Conservation (phyloP, 2,329 filamentous ascomycete genomes). For the Plectosphaerella plurivora region DNA sequence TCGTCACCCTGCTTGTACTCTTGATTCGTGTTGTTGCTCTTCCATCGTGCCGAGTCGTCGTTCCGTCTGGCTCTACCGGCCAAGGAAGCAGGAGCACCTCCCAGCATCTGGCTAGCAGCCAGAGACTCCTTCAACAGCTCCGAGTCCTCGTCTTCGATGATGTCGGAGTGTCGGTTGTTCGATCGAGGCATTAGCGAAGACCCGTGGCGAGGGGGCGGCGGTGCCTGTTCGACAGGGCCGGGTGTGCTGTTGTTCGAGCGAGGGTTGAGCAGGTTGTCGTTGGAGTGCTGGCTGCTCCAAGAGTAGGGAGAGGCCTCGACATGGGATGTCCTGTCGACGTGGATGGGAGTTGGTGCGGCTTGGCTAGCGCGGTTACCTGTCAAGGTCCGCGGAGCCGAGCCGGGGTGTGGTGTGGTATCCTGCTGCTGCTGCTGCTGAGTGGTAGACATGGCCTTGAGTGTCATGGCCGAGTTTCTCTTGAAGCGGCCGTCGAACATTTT, state of each 20-base stretch:
- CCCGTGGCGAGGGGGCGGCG: conserved; percentile 34
- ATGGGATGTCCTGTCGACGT: conserved; percentile 38
- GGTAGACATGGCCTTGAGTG: conserved; percentile 8
- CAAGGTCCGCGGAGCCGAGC: conserved; percentile 34
- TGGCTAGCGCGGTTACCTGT: conserved; percentile 40
- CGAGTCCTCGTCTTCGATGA: conserved; percentile 48
- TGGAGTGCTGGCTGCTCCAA: conserved; percentile 46
- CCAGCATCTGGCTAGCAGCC: conserved; percentile 42
- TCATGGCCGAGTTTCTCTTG: conserved; percentile 4
- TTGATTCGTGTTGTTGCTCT: conserved; percentile 10
- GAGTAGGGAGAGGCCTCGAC: conserved; percentile 43
- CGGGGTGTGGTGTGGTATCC: conserved; percentile 18
- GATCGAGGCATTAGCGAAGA: conserved; percentile 22
- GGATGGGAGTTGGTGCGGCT: conserved; percentile 38
- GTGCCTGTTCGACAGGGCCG: conserved; percentile 29
- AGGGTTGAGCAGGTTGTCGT: conserved; percentile 41
- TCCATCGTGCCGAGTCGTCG: conserved; percentile 31
- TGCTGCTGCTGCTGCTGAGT: conserved; percentile 40
- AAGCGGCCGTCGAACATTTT: conserved; percentile 53
- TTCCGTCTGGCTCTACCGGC: conserved; percentile 29
- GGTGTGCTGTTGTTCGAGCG: conserved; percentile 19
- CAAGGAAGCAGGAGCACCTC: conserved; percentile 8
- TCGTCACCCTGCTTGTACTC: conserved; percentile 40
- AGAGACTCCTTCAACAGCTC: conserved; percentile 48
- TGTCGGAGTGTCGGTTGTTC: conserved; percentile 28